These are phyloP conservation scores for Jacaranda mimosifolia DNA, from an alignment of 257 asterid genomes.

Conservation along the genomic window DNA sequence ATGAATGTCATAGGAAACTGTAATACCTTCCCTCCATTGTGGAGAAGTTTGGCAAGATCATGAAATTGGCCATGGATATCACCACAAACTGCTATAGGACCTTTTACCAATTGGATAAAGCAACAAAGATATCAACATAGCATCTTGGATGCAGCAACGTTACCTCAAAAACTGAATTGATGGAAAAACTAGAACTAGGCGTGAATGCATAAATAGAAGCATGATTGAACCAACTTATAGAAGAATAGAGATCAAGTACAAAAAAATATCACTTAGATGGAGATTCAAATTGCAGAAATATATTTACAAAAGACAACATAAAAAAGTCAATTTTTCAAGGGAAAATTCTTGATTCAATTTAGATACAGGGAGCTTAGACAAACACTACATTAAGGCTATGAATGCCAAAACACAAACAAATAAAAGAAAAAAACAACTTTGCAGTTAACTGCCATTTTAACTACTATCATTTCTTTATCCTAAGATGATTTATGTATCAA, in stretches of 20 bases:
- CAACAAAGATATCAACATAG: constrained; percentile 33
- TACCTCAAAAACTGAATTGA: constrained; percentile 18
- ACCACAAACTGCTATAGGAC: constrained; percentile 77
- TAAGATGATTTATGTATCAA: background rate
- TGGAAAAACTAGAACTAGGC: background rate
- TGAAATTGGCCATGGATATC: constrained; percentile 82
- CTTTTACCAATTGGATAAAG: constrained; percentile 67
- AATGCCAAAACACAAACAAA: constrained; percentile 1
- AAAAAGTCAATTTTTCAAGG: too few species aligned
- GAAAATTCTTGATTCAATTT: too few species aligned
- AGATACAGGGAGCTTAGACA: background rate
- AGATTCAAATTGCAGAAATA: too few species aligned
- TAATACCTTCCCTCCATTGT: constrained; percentile 75
- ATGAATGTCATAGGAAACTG: constrained; percentile 9
- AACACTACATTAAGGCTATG: background rate
- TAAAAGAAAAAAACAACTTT: background rate
- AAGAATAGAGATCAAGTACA: too few species aligned
- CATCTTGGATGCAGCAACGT: constrained; percentile 8
- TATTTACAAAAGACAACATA: too few species aligned
- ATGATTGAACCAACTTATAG: too few species aligned
- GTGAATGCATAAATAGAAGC: too few species aligned
- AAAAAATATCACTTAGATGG: too few species aligned
- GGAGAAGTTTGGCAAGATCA: constrained; percentile 73
- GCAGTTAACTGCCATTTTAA: constrained; percentile 1
- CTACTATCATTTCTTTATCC: background rate